Base-by-base conservation (phyloP, 2,329 filamentous ascomycete species). In the Aspergillus fijiensis region DNA sequence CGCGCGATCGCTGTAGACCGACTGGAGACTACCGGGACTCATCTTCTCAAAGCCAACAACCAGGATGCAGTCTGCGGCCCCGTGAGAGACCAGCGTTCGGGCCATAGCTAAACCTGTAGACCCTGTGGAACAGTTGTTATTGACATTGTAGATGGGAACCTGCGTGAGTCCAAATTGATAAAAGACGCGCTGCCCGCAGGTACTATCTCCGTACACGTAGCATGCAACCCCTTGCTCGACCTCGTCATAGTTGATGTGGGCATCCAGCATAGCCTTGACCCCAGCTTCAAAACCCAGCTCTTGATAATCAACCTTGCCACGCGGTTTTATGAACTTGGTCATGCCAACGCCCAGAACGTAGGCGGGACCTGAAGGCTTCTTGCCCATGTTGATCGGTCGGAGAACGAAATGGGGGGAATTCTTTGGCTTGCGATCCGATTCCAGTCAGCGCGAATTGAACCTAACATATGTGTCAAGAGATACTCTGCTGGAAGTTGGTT, bases 21-120 rank as follows among this genome's bases (percentile, higher is more conserved):
- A 85, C 80, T 93, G 88, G 66, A 98, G 81, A 67, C 87, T 91
- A n/a, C 94, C 94, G 0, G 90, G 89, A 79, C 89, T 93, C 94
- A 98, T 98, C 86, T 97, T 97, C 83, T 98, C 95, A 70, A 98
- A 98, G 4, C 94, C 95, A 21, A 98, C 87, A 1, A 98, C 93
- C 62, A 98, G 81, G 21, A 96, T 87, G 73, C 92, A 96, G 77
- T 96, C 91, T 1, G 92, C 90, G 14, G 86, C 90, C 35, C 93
- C 93, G 68, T 90, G 84, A 6, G 87, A 83, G 69, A 97, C 88
- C 74, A 96, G 84, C 56, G 88, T 91, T 35, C 92, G 84, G 2
- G 85, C 95, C 84, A 98, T 89, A 73, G 88, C 88, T 60, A 98
- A 81, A 9, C 94, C 95, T 0, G 94, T 96, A 4, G 89, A 92